Percentiles rank a stretch among this genome's conserved stretches.
These are phyloP conservation scores for Hypomontagnella monticulosa DNA, from an alignment of 495 filamentous ascomycete species.

Conservation along the genomic window DNA sequence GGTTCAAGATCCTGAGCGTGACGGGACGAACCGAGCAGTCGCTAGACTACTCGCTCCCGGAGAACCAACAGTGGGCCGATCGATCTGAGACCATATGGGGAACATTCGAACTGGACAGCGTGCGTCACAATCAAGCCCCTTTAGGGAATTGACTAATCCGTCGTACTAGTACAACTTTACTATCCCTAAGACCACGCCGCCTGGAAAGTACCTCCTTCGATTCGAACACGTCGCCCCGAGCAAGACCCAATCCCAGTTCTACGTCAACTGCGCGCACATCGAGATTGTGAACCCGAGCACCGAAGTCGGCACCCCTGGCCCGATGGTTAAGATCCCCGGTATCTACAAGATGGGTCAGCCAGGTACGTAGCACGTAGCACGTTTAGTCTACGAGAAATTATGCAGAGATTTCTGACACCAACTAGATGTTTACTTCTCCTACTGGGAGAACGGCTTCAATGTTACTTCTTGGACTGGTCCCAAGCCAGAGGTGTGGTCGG, in stretches of 20 bases:
- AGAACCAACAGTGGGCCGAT: not conserved
- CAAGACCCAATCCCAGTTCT: not conserved
- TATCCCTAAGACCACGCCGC: slow-evolving; percentile 2
- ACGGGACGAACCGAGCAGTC: too few relatives aligned
- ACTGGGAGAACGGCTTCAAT: too few relatives aligned
- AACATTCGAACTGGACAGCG: not conserved
- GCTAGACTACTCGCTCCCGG: not conserved
- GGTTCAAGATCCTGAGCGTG: slow-evolving; percentile 3
- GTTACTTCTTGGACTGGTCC: too few relatives aligned
- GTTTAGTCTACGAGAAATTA: too few relatives aligned
- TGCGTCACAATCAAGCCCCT: too few relatives aligned
- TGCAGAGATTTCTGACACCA: too few relatives aligned
- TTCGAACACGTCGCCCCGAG: not conserved
- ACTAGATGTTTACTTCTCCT: too few relatives aligned
- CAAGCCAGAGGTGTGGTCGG: too few relatives aligned
- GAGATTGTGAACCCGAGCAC: not conserved
- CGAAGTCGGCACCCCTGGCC: not conserved
- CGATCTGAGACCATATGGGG: not conserved
- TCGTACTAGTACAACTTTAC: too few relatives aligned
- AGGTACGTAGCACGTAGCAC: too few relatives aligned
- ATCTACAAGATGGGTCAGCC: not conserved
- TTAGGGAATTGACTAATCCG: too few relatives aligned
- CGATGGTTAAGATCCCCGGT: not conserved
- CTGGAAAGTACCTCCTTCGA: slow-evolving; percentile 6
- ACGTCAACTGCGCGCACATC: not conserved